phyloP scores from a whole-genome alignment of 306 rosid genomes.

The Fragaria nilgerrensis region DNA sequence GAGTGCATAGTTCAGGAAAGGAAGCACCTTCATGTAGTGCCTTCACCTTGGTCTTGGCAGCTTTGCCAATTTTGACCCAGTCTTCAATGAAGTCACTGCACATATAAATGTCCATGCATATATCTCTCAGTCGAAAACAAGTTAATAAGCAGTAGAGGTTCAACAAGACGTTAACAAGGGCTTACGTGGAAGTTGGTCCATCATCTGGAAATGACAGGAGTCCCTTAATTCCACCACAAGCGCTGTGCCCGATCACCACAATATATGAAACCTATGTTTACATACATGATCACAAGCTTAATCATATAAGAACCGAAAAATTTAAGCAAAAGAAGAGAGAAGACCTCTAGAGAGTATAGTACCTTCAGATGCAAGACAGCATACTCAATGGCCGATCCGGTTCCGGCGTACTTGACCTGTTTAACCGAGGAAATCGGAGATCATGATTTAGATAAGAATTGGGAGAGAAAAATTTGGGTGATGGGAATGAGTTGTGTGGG shows the following conservation, averaged over 20 bases:
- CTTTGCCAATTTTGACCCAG: slow-evolving; percentile 71
- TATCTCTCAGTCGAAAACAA: neutral
- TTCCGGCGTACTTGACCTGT: slow-evolving; percentile 48
- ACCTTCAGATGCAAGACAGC: slow-evolving; percentile 95
- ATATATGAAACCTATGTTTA: slow-evolving; percentile 61
- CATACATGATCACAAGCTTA: neutral
- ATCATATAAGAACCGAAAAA: neutral
- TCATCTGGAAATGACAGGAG: slow-evolving; percentile 64
- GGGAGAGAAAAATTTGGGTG: neutral
- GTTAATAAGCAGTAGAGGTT: neutral
- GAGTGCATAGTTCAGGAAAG: slow-evolving; percentile 52
- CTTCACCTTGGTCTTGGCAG: slow-evolving; percentile 79
- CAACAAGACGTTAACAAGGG: neutral
- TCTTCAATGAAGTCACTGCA: slow-evolving; percentile 88
- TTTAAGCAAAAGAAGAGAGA: neutral
- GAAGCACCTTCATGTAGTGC: slow-evolving; percentile 30
- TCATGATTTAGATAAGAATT: neutral
- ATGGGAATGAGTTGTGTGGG: neutral
- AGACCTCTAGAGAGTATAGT: neutral
- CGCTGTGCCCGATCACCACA: slow-evolving; percentile 79
- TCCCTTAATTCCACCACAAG: slow-evolving; percentile 95
- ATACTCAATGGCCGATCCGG: slow-evolving; percentile 83
- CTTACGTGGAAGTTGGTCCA: slow-evolving; percentile 69
- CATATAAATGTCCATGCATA: neutral
- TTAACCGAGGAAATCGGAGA: neutral